A percentile compares a stretch with the other conserved stretches of the same genome.
Conservation (phyloP, 805 yeast species). For the Barnettozyma botsteinii region DNA sequence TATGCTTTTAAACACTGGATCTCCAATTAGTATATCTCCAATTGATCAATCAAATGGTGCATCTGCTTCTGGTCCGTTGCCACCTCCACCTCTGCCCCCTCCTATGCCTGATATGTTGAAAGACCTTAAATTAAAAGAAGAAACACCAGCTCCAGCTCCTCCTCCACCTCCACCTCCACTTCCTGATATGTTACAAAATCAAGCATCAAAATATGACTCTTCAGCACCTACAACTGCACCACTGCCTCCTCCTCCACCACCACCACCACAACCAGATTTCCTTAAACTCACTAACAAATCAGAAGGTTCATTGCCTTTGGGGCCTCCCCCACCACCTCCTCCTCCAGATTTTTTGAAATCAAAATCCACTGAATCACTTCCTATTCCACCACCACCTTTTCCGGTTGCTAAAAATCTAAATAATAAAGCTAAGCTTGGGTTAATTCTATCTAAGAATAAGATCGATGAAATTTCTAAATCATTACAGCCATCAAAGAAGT, state of each 20-base stretch:
- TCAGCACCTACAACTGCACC: too few species aligned
- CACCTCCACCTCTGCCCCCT: slow-evolving; percentile 8
- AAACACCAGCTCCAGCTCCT: slow-evolving; percentile 3
- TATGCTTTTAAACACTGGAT: not conserved
- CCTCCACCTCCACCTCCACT: slow-evolving; percentile 2
- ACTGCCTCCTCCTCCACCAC: slow-evolving; percentile 5
- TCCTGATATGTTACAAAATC: too few species aligned
- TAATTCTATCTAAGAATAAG: slow-evolving; percentile 1
- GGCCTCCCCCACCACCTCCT: slow-evolving; percentile 6
- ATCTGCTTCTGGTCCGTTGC: slow-evolving; percentile 6
- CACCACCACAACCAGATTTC: not conserved
- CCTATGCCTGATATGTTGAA: not conserved
- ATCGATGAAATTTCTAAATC: slow-evolving; percentile 13
- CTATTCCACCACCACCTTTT: slow-evolving; percentile 15
- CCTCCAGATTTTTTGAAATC: slow-evolving; percentile 3
- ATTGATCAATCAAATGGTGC: not conserved
- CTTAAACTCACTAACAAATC: not conserved
- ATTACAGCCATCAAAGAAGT: slow-evolving; percentile 41
- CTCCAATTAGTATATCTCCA: not conserved
- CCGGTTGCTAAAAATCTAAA: slow-evolving; percentile 1
- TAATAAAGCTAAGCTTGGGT: not conserved
- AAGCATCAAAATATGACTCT: too few species aligned
- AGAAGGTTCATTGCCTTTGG: slow-evolving; percentile 6
- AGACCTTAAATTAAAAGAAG: too few species aligned
- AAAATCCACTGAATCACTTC: slow-evolving; percentile 8